Base-by-base conservation (phyloP, 2,329 filamentous ascomycete species). In the Trichoderma cornu-damae region DNA sequence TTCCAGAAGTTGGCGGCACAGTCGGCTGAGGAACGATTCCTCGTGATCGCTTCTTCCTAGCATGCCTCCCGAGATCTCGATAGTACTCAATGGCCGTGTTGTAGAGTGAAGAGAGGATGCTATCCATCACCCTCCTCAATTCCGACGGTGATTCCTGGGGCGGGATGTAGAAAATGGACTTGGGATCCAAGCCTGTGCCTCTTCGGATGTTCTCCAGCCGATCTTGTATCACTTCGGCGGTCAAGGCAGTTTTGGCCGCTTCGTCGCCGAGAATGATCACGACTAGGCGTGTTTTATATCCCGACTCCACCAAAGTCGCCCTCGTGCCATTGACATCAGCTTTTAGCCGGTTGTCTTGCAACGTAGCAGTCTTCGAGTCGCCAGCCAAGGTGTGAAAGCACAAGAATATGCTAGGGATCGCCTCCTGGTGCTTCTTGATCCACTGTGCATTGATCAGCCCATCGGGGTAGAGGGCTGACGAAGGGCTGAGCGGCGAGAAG, bases 31-130 rank as follows among this genome's bases (percentile, higher is more conserved):
- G 91, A 12, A 88, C 85, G 16, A 84, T 79, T 6, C 89, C 88
- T 59, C 91, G 83, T 46, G 88, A 87, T 63, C 89, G 87, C 77
- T 97, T 97, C 69, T 94, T 88, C 63, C 92, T 84, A 8, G 88
- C 81, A 75, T 96, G 93, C 59, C 96, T 92, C n/a, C 90, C 91
- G 11, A 97, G 79, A 65, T 99, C 93, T 44, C 92, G 82, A 70
- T 97, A 97, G 72, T 96, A 96, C 65, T 99, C 94, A 44, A 93
- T 76, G 18, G 89, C 85, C 18, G 85, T 78, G 1, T 86, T 83
- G 59, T 93, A 90, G 43, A 96, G 71, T 1, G 86, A 81, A 2
- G 83, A 77, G 46, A 96, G 77, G 38, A 96, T 82, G 51, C 82
- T 87, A 55, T 87, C 84, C 0, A 88, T 84, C 62, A 93, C 90